phyloP scores from a whole-genome alignment of 2,329 filamentous ascomycete genomes.

The Colletotrichum euphorbiae region DNA sequence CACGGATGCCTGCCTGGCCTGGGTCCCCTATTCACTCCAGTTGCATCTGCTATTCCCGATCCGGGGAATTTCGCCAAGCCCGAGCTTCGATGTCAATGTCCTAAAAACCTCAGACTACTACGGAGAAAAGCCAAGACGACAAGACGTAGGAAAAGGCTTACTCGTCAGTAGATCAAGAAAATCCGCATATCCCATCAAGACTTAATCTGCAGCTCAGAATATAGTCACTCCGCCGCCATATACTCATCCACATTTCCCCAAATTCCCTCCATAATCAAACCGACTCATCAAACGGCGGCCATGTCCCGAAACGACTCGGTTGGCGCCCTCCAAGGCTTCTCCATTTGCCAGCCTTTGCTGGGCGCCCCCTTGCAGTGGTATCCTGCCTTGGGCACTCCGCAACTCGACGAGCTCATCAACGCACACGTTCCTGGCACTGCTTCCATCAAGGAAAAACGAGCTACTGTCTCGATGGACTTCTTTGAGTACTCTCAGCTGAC shows the following conservation, averaged over 20 bases:
- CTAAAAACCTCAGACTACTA: not conserved
- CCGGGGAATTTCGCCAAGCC: not conserved
- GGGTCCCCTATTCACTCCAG: not conserved
- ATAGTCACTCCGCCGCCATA: not conserved
- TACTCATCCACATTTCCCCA: not conserved
- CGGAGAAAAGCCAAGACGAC: not conserved
- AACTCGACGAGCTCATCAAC: slow-evolving; percentile 71
- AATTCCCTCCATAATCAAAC: slow-evolving; percentile 2
- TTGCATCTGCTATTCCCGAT: not conserved
- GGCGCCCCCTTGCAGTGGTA: slow-evolving; percentile 73
- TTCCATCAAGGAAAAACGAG: slow-evolving; percentile 69
- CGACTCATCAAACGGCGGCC: slow-evolving; percentile 46
- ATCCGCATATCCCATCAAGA: not conserved
- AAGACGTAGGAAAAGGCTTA: not conserved
- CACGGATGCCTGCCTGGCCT: not conserved
- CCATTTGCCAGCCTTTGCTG: slow-evolving; percentile 68
- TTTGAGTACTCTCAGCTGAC: slow-evolving; percentile 64
- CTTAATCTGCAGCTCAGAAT: not conserved
- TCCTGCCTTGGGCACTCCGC: slow-evolving; percentile 71
- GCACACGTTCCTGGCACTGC: slow-evolving; percentile 66
- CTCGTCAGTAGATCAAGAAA: not conserved
- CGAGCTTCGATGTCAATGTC: not conserved
- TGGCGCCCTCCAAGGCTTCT: slow-evolving; percentile 62
- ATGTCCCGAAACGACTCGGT: slow-evolving; percentile 52
- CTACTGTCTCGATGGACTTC: slow-evolving; percentile 69